Percentiles rank a stretch among this genome's conserved stretches.
These are phyloP conservation scores for Sequoiadendron giganteum DNA, from an alignment of 75 land plant genomes.

Conservation along the genomic window DNA sequence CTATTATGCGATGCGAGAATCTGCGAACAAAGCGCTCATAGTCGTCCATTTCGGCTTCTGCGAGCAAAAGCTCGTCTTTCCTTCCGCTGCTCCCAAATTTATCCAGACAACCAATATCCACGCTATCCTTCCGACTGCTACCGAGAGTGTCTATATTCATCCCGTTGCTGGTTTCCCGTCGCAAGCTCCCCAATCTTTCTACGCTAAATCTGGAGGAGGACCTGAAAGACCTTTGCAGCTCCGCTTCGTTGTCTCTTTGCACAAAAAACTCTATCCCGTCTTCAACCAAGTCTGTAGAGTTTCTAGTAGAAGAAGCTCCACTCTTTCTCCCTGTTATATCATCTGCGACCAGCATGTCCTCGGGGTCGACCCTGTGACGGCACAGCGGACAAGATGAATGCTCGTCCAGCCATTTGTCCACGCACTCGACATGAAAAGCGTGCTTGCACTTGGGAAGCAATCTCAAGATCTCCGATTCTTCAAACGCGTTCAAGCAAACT, in stretches of 20 bases:
- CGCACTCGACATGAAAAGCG: slow-evolving; percentile 91
- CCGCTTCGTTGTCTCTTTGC: not conserved
- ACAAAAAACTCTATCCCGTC: not conserved
- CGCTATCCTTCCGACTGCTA: not conserved
- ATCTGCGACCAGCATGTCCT: slow-evolving; percentile 60
- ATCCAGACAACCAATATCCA: not conserved
- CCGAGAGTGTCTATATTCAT: not conserved
- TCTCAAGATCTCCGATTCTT: slow-evolving; percentile 59
- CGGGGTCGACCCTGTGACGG: slow-evolving; percentile 69
- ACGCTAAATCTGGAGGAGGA: not conserved
- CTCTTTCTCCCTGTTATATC: not conserved
- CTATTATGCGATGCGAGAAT: slow-evolving; percentile 67
- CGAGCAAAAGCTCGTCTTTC: not conserved
- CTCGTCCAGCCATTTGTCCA: slow-evolving; percentile 83
- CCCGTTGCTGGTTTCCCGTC: slow-evolving; percentile 12
- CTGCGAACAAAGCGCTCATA: slow-evolving; percentile 22
- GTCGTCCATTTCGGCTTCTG: slow-evolving; percentile 10
- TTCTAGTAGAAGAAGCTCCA: too few species aligned
- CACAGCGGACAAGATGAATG: slow-evolving; percentile 99
- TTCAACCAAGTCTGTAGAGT: not conserved
- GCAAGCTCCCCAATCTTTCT: not conserved
- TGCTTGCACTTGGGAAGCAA: slow-evolving; percentile 92
- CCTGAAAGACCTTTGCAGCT: slow-evolving; percentile 4
- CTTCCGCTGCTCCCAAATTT: not conserved
- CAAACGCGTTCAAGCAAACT: slow-evolving; percentile 71